phyloP scores from a whole-genome alignment of 352 stramenopile genomes.

The Globisporangium nodosum region DNA sequence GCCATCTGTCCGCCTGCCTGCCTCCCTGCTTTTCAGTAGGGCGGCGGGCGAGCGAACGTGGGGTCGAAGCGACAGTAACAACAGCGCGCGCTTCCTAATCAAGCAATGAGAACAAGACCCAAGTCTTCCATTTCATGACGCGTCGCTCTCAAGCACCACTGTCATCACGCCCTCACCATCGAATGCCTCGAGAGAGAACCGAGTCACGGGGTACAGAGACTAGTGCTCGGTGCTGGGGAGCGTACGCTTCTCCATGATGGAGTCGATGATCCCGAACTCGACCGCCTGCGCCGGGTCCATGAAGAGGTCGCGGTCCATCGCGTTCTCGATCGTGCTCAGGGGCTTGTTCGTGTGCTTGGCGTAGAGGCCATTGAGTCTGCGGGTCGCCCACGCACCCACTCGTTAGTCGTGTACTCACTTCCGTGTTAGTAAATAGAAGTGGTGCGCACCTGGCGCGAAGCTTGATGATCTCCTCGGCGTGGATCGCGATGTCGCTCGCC shows the following conservation, averaged over 20 bases:
- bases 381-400: too few species aligned
- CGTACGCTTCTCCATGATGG: conserved; percentile 65
- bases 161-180: too few species aligned
- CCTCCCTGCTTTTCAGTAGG: background rate
- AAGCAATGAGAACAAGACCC: background rate
- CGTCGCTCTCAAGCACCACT: too few species aligned
- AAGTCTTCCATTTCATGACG: background rate
- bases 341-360: conserved; percentile 68
- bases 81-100: conserved; percentile 1
- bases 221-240: conserved; percentile 10
- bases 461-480: conserved; percentile 98
- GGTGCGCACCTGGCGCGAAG: conserved; percentile 49
- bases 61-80: background rate
- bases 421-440: background rate
- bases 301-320: conserved; percentile 85
- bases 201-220: too few species aligned
- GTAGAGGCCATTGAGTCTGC: conserved; percentile 73
- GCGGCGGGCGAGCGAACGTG: too few species aligned
- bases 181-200: too few species aligned
- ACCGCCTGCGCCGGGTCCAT: conserved; percentile 71
- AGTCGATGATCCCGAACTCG: conserved; percentile 83
- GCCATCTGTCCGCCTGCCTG: too few species aligned
- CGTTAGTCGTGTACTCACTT: too few species aligned
- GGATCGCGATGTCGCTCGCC: conserved; percentile 98
- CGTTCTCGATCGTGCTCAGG: conserved; percentile 76